phyloP scores from a whole-genome alignment of 139 green algal species.

The Picochlorum sp. region DNA sequence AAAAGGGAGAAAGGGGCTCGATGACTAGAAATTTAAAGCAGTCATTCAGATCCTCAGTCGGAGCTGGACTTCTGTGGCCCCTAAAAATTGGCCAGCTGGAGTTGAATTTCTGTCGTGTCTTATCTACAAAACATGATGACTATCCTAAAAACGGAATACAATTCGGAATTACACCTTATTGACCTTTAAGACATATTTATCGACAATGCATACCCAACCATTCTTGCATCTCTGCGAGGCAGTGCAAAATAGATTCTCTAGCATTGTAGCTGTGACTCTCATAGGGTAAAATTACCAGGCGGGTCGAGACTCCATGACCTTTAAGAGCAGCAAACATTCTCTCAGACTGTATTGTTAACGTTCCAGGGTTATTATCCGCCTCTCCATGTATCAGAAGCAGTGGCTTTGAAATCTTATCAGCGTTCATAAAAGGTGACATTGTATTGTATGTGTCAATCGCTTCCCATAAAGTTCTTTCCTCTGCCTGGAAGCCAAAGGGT shows the following conservation, averaged over 20 bases:
- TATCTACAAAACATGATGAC: conserved; percentile 35
- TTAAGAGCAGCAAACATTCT: conserved; percentile 84
- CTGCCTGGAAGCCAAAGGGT: conserved; percentile 93
- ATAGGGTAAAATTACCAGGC: conserved; percentile 88
- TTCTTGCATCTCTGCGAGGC: conserved; percentile 63
- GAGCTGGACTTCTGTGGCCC: conserved; percentile 22
- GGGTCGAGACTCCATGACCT: conserved; percentile 62
- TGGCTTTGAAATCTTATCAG: conserved; percentile 86
- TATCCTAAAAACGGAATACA: conserved; percentile 38
- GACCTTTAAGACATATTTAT: conserved; percentile 26
- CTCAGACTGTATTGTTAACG: conserved; percentile 78
- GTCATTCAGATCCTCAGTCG: neutral
- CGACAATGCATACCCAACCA: conserved; percentile 50
- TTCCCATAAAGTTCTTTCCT: conserved; percentile 95
- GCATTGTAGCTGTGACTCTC: conserved; percentile 82
- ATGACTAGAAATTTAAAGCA: conserved; percentile 16
- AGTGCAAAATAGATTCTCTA: conserved; percentile 64
- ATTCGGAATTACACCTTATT: conserved; percentile 45
- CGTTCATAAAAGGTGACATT: conserved; percentile 88
- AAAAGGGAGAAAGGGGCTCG: neutral
- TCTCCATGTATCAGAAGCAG: conserved; percentile 94
- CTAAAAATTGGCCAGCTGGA: conserved; percentile 18
- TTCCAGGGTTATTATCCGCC: conserved; percentile 92
- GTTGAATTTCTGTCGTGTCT: conserved; percentile 22
- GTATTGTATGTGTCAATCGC: conserved; percentile 73